Conservation (phyloP, 2,329 filamentous ascomycete species). For the Ceratocystis lukuohia region DNA sequence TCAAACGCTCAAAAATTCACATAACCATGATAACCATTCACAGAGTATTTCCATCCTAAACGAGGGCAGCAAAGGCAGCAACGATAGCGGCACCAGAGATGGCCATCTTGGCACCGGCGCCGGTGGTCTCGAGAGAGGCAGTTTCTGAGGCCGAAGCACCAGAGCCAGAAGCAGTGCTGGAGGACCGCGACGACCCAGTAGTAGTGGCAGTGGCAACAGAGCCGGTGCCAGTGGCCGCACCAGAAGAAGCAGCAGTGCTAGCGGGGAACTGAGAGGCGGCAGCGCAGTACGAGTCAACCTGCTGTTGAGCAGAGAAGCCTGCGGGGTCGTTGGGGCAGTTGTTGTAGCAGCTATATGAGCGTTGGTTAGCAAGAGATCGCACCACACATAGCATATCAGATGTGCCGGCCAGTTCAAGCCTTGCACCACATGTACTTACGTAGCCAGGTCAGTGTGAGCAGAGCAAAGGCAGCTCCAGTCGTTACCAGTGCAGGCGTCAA, state of each 20-base stretch:
- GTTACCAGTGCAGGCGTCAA: conserved; percentile 27
- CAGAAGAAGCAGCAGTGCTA: conserved; percentile 22
- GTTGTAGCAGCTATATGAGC: conserved; percentile 37
- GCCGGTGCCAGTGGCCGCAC: conserved; percentile 21
- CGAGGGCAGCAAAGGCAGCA: conserved; percentile 28
- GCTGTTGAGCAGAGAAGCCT: conserved; percentile 26
- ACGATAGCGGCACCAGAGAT: conserved; percentile 29
- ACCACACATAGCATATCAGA: too few species aligned
- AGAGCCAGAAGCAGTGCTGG: conserved; percentile 21
- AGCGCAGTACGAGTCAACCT: conserved; percentile 34
- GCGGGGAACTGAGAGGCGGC: conserved; percentile 33
- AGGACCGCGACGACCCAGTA: conserved; percentile 21
- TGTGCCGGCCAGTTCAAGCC: too few species aligned
- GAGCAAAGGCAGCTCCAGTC: conserved; percentile 38
- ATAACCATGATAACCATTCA: background rate
- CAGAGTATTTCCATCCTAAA: conserved; percentile 23
- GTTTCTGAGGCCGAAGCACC: conserved; percentile 21
- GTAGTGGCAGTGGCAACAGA: conserved; percentile 21
- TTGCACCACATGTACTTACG: conserved; percentile 27
- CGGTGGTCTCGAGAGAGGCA: conserved; percentile 24
- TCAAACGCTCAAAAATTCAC: background rate
- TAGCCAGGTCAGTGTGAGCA: conserved; percentile 33
- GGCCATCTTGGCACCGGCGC: conserved; percentile 26
- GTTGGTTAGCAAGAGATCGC: too few species aligned
- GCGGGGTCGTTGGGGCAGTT: conserved; percentile 41